Conservation (phyloP, 2,329 filamentous ascomycete genomes). For the Meredithiella fracta region DNA sequence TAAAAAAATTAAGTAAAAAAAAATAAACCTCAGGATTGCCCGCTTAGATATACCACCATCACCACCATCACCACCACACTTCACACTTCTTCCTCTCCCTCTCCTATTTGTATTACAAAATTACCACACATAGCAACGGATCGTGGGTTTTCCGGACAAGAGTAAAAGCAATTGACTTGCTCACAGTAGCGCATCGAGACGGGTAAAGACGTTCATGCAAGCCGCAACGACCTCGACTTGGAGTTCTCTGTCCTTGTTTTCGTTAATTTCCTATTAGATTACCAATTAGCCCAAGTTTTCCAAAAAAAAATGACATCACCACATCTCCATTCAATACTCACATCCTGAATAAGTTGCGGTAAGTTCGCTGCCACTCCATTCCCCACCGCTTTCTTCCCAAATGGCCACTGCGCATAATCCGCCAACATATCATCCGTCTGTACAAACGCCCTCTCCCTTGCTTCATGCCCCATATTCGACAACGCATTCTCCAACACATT, state of each 20-base stretch:
- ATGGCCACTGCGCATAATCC: constrained; percentile 96
- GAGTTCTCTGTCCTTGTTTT: constrained; percentile 79
- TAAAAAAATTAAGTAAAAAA: too few relatives aligned
- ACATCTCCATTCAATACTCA: constrained; percentile 22
- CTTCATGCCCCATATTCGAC: constrained; percentile 82
- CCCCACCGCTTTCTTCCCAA: constrained; percentile 63
- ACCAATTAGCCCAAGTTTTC: neutral
- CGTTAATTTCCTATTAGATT: constrained; percentile 56
- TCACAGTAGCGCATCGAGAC: constrained; percentile 87
- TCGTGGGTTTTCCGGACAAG: too few relatives aligned
- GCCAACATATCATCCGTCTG: constrained; percentile 92
- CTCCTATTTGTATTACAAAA: too few relatives aligned
- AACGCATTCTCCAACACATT: constrained; percentile 98
- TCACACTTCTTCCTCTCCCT: too few relatives aligned
- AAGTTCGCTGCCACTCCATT: constrained; percentile 85
- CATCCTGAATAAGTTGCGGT: constrained; percentile 68
- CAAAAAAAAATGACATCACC: too few relatives aligned
- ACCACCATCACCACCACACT: too few relatives aligned
- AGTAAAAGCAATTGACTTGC: neutral
- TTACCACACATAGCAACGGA: too few relatives aligned
- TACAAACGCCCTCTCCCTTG: constrained; percentile 82
- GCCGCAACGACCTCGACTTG: constrained; percentile 95
- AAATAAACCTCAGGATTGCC: too few relatives aligned
- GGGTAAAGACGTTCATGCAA: constrained; percentile 91
- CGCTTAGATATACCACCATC: too few relatives aligned